Base-by-base conservation (phyloP, 352 stramenopile species). In the Phytopythium chamaehyphon region DNA sequence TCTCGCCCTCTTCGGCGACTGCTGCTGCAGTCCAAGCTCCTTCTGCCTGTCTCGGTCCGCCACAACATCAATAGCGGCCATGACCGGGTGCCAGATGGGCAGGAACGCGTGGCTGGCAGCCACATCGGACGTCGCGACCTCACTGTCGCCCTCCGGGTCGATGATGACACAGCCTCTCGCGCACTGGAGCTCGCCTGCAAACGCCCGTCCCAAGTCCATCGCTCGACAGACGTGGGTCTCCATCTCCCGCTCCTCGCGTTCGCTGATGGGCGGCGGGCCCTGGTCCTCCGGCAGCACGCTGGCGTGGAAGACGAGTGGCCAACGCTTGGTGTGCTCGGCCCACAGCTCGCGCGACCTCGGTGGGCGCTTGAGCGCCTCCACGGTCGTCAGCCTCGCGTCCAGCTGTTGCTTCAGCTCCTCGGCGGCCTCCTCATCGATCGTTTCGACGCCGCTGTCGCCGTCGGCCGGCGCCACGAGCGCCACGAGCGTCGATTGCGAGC, bases 291-390 rank as follows among this genome's bases (percentile, higher is more conserved):
- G 70, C 14, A 52, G 47, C 23, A 88, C 73, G 42, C 78, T 89
- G 16, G 76, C 69, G 59, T 92, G 82, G 65, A 92, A 92, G 40
- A 92, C 87, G 11, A 92, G 56, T 33, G 82, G 82, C 82, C 82
- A 92, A 2, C 54, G 21, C 24, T 67, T 72, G n/a, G 82, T 88
- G 59, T 88, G 62, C 24, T 53, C 57, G 19, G 83, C 75, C 37
- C 78, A 92, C 18, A 72, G 47, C 45, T 88, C 76, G 26, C 78
- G 77, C 15, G 76, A 85, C 19, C 69, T 59, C 14, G 82, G 82
- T 12, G 65, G 63, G 3, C 57, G 40, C 55, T 83, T 88, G 52
- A 90, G 69, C 64, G 73, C 74, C 11, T 74, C 50, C 14, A 80
- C 69, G 8, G 58, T 65, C 40, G 68, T 72, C 6, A 88, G 40